Conservation (phyloP, 805 yeast genomes). For the Saturnispora bothae region DNA sequence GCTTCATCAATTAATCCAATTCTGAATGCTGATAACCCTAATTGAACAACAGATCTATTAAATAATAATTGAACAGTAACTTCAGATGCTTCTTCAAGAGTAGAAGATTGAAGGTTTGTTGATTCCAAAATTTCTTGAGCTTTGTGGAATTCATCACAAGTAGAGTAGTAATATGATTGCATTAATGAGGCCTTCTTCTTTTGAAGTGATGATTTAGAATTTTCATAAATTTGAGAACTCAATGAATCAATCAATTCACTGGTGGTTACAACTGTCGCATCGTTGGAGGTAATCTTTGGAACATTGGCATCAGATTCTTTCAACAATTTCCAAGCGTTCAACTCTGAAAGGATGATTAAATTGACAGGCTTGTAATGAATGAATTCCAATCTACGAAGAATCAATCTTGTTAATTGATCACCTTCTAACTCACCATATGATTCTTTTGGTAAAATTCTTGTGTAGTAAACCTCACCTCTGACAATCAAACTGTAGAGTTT, state of each 20-base stretch:
- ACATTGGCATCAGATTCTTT: constrained; percentile 25
- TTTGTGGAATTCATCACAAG: constrained; percentile 68
- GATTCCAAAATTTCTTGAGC: constrained; percentile 83
- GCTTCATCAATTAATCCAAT: constrained; percentile 76
- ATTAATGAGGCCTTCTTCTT: constrained; percentile 76
- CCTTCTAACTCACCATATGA: constrained; percentile 34
- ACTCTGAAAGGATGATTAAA: constrained; percentile 60
- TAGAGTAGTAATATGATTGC: constrained; percentile 84
- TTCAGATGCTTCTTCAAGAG: constrained; percentile 75
- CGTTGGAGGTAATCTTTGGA: constrained; percentile 19
- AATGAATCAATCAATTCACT: constrained; percentile 54
- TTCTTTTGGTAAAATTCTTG: constrained; percentile 41
- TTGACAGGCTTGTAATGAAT: constrained; percentile 83
- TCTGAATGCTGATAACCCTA: constrained; percentile 94
- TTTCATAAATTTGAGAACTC: constrained; percentile 49
- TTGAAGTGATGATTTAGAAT: constrained; percentile 41
- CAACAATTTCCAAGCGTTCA: constrained; percentile 54
- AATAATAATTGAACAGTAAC: constrained; percentile 80
- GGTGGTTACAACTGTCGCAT: constrained; percentile 26
- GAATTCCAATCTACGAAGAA: constrained; percentile 81
- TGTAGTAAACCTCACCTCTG: constrained; percentile 80
- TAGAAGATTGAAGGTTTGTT: constrained; percentile 60
- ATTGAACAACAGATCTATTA: constrained; percentile 91
- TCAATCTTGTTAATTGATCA: constrained; percentile 60
- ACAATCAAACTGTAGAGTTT: constrained; percentile 64